Evolutionary conservation across 1,284 basidiomycete genomes (phyloP).

Genomic region (Amylostereum areolatum): DNA sequence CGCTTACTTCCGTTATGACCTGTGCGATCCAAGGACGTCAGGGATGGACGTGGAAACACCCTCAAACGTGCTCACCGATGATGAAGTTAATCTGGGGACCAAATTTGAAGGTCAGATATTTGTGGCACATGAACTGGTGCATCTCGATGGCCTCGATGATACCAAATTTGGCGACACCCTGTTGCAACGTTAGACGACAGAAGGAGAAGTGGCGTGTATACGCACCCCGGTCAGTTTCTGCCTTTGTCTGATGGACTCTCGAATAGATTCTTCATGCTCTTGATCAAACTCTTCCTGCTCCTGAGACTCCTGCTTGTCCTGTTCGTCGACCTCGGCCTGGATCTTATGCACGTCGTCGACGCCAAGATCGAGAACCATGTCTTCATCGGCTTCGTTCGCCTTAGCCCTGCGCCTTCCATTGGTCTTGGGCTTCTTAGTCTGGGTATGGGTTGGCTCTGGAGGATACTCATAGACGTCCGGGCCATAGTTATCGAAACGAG

Average conservation of each 20-base stretch:
- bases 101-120: constrained; percentile 75
- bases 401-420: constrained; percentile 28
- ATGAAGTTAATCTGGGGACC: constrained; percentile 95
- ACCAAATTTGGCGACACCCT: constrained; percentile 80
- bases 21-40: constrained; percentile 26
- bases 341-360: constrained; percentile 9
- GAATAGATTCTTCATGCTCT: constrained; percentile 49
- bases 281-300: constrained; percentile 57
- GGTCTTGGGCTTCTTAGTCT: constrained; percentile 16
- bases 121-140: constrained; percentile 97
- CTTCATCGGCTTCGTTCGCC: constrained; percentile 29
- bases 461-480: constrained; percentile 27
- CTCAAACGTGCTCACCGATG: constrained; percentile 59
- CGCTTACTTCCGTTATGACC: constrained; percentile 76
- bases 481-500: constrained; percentile 32
- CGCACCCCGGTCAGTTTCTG: constrained; percentile 53
- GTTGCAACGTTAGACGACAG: constrained; percentile 4
- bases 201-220: constrained; percentile 11
- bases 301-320: constrained; percentile 35
- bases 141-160: constrained; percentile 85
- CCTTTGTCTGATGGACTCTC: constrained; percentile 46
- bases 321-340: constrained; percentile 20
- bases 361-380: too few relatives aligned
- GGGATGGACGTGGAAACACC: constrained; percentile 1
- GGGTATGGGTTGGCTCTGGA: constrained; percentile 11